These are phyloP conservation scores for button mushroom (Agaricus bisporus) DNA, from an alignment of 768 basidiomycete genomes.

Conservation along the genomic window DNA sequence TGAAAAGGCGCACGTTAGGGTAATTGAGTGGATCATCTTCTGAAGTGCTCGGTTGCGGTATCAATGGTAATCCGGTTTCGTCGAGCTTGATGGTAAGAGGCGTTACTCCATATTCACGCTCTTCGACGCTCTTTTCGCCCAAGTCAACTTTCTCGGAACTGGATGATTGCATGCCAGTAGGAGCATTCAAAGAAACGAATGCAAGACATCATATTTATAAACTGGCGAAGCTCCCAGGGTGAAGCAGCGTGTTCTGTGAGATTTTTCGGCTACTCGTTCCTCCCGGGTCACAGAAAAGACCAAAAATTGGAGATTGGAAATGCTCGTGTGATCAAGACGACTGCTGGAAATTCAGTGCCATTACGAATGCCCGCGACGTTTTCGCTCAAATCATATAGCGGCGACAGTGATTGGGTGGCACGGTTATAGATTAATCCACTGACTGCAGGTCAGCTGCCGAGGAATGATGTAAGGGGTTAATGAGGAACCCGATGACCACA, in stretches of 20 bases:
- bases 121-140: slow-evolving; percentile 2
- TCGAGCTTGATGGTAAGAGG: background rate
- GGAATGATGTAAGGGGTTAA: no score
- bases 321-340: no score
- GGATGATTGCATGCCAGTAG: background rate
- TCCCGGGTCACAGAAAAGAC: no score
- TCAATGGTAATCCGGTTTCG: slow-evolving; percentile 1
- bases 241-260: background rate
- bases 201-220: slow-evolving; percentile 5
- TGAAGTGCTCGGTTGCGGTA: slow-evolving; percentile 4
- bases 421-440: no score
- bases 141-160: background rate
- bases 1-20: slow-evolving; percentile 21
- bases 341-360: no score
- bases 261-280: background rate
- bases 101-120: background rate
- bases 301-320: no score
- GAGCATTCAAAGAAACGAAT: background rate
- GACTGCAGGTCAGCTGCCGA: no score
- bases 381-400: no score
- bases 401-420: no score
- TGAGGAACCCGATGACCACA: no score
- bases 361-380: no score
- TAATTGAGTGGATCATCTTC: slow-evolving; percentile 35
- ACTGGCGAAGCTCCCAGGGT: background rate